Base-by-base conservation (phyloP, 1,284 basidiomycete genomes). In the Irpex sp. region DNA sequence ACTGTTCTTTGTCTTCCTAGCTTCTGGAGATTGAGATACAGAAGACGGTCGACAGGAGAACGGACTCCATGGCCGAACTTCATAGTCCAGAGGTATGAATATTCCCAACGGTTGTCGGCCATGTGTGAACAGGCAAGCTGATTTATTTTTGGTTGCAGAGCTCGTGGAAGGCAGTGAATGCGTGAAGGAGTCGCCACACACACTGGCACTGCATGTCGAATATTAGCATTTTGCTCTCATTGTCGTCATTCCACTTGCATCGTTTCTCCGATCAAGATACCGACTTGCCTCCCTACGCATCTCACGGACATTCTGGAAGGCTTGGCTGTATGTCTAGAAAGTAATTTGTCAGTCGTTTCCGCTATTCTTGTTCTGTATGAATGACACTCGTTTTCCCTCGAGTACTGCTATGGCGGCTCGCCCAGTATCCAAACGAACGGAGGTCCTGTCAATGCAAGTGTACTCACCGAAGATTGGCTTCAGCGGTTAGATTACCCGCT, bases 11-110 rank as follows among this genome's bases (percentile, higher is more conserved):
- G n/a, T 47, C 26, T 44, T 54, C 57, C 47, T 19, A 58, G 17
- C 36, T 56, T 19, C 51, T 63, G 2, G 57, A 44, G 40, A 44
- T 63, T 58, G 57, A 63, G 52, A 56, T 63, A 26, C 51, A 59
- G 51, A 63, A 58, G 26, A 44, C 49, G 34, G 40, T 48, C 17
- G 62, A 63, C 19, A 59, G 11, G 37, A 59, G 38, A 26, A 48
- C 62, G 19, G 62, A 63, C 9, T 56, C 58, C 54, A 15, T 56
- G 26, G 31, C 54, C 26, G 54, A 56, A 34, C 13, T 56, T 34
- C 21, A 21, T 36, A 36, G 13, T 6, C 34, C 54, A 2, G 54
- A 31, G 34, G 54, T 56, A 36, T 26, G 54, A 34, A 56, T 17
- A 34, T 52, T 52, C 54, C 11, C 19, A 11, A 31, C 31, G 26